Evolutionary conservation across 495 filamentous ascomycete species (phyloP), one percentile per base, ranked within the genome.

Genomic region (Podospora appendiculata): DNA sequence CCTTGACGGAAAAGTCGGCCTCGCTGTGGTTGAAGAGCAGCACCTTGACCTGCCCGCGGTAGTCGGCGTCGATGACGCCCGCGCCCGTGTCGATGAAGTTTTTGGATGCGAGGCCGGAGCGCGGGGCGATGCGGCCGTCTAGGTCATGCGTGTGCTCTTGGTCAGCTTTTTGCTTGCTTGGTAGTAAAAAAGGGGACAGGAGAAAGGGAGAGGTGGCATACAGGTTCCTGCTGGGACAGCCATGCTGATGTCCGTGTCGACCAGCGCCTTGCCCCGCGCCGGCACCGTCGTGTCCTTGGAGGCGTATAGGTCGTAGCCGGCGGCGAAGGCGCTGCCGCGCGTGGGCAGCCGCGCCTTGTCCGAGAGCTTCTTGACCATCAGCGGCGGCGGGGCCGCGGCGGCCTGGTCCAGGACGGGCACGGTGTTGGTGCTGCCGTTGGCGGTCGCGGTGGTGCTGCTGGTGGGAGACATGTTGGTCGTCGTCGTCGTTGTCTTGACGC

Each of bases 61-160:
- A 98, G 67, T 98, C 93, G 8, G 91, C 89, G 73, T 98, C 93
- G 63, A 98, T 95, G 48, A 98, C 93, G 34, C 93, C 93, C 3
- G 93, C 93, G 51, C 92, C 89, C 1, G 86, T 88, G 67, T 96
- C 89, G 66, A 98, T 96, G 74, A 88, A 89, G 72, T 95, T 82
- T 71, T 96, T 96, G 41, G 84, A 77, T 4, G 92, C 92, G 51
- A 98, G 85, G 38, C 93, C 93, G 45, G 87, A 92, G 47, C 93
- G 85, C 32, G 93, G 93, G 11, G 93, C 93, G 46, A 98, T 79
- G 38, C 93, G 84, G 52, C 92, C 93, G 70, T 98, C 90, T 90
- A n/a, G n/a, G n/a, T n/a, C n/a, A n/a, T n/a, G n/a, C n/a, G 56
- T 55, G 47, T 52, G 47, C 12, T 25, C 16, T 41, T 12, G 14